Base-by-base conservation (phyloP, 139 green algal species). In the Monoraphidium neglectum region DNA sequence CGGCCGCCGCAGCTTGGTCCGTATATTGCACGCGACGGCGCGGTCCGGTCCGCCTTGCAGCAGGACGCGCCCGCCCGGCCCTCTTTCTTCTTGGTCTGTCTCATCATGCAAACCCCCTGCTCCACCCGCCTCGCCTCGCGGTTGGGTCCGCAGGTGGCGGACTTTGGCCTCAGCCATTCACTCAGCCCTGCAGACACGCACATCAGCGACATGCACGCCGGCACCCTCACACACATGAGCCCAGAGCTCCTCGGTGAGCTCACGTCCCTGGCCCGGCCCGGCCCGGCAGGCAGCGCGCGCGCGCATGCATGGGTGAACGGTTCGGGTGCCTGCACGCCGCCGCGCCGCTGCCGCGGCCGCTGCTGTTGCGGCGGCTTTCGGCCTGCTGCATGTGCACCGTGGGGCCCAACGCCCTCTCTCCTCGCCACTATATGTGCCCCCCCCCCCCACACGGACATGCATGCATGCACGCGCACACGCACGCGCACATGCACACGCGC, bases 101-200 rank as follows among this genome's bases (percentile, higher is more conserved):
- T 15, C 26, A 28, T 56, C 18, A 38, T 28, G 13, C 46, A 32
- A 28, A 35, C 28, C 18, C 33, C 26, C n/a, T 63, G 21, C 40
- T 1, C 37, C 26, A 37, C 26, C 16, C 15, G 30, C 10, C 12
- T 2, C 33, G 10, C 13, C 64, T 24, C 47, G 37, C 18, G 33
- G 12, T 26, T 71, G 4, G 36, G 64, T 23, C 33, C 76, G 26
- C 53, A 64, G 53, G 76, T 89, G 23, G 78, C 77, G 26, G 84
- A 89, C 68, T 89, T 89, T 74, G 84, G 84, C 30, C 72, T 89
- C 24, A 76, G 53, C 26, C 32, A 21, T 23, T 33, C 46, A 6
- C 74, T 80, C 12, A 26, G 57, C 40, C 76, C 87, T 28, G 36
- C 63, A 0, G 47, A 72, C 24, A 86, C 73, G 30, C 82, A 90